A percentile compares a stretch with the other conserved stretches of the same genome.
These are phyloP conservation scores for Saksenaea vasiformis DNA, from an alignment of 371 early-diverging fungal species.

Conservation along the genomic window DNA sequence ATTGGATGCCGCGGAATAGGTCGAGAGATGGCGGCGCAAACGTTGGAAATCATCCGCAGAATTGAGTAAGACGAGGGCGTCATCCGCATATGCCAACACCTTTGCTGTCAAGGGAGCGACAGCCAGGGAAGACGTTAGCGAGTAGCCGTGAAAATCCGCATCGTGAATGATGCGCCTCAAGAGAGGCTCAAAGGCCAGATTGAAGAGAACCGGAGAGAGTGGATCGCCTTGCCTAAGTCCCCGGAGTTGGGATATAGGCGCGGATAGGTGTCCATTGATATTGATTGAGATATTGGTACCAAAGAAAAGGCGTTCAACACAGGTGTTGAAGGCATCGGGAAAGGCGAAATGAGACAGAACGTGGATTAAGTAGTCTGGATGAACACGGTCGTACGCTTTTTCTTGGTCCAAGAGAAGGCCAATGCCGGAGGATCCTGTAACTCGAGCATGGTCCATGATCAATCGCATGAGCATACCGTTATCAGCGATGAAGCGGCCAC, in stretches of 20 bases:
- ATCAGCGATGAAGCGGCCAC: constrained; percentile 12
- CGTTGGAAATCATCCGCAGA: background rate
- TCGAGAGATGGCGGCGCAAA: background rate
- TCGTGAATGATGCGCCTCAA: background rate
- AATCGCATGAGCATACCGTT: constrained; percentile 2
- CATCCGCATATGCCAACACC: constrained; percentile 15
- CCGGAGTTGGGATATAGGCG: constrained; percentile 8
- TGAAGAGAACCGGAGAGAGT: constrained; percentile 21
- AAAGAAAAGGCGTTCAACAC: background rate
- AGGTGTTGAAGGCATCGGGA: background rate
- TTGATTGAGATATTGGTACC: background rate
- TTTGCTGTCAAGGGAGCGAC: too few species aligned
- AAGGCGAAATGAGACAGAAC: constrained; percentile 12
- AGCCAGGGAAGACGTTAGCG: too few species aligned
- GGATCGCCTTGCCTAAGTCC: constrained; percentile 25
- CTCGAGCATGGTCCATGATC: constrained; percentile 10
- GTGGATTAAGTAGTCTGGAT: constrained; percentile 9
- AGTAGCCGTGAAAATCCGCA: background rate
- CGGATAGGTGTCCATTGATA: constrained; percentile 20
- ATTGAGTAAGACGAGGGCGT: constrained; percentile 8
- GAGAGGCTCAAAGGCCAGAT: constrained; percentile 23
- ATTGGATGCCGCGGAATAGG: constrained; percentile 21
- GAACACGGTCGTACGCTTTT: constrained; percentile 22
- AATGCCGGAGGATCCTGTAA: background rate
- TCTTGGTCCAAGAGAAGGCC: constrained; percentile 10